These are phyloP conservation scores for Pyrenula massariospora DNA, from an alignment of 495 filamentous ascomycete genomes.

Conservation along the genomic window DNA sequence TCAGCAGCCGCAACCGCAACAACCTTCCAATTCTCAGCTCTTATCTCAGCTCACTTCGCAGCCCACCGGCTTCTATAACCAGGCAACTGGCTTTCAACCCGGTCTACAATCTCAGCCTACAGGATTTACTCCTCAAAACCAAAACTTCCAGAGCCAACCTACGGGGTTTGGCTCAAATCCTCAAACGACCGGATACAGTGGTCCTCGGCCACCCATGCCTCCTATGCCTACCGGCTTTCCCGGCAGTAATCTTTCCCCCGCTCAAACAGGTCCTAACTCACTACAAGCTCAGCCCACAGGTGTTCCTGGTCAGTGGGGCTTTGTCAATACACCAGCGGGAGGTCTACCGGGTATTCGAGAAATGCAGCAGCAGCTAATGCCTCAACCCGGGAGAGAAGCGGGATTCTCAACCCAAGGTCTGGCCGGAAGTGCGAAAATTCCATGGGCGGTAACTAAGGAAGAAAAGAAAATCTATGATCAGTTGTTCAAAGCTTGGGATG, in stretches of 20 bases:
- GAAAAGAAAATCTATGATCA: slow-evolving; percentile 97
- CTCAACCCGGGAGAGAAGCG: slow-evolving; percentile 84
- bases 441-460: slow-evolving; percentile 98
- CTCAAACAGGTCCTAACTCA: slow-evolving; percentile 46
- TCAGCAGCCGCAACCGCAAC: slow-evolving; percentile 78
- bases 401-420: slow-evolving; percentile 83
- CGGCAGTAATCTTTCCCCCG: slow-evolving; percentile 49
- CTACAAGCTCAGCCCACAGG: slow-evolving; percentile 93
- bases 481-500: slow-evolving; percentile 95
- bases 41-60: slow-evolving; percentile 63
- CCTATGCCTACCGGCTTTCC: slow-evolving; percentile 85
- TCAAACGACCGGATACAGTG: slow-evolving; percentile 53
- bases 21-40: slow-evolving; percentile 62
- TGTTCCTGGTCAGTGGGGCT: slow-evolving; percentile 90
- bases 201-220: slow-evolving; percentile 81
- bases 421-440: slow-evolving; percentile 86
- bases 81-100: slow-evolving; percentile 44
- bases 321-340: slow-evolving; percentile 85
- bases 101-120: slow-evolving; percentile 11
- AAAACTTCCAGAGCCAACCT: slow-evolving; percentile 28
- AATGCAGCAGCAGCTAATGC: slow-evolving; percentile 95
- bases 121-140: slow-evolving; percentile 9
- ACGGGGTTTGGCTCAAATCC: slow-evolving; percentile 40
- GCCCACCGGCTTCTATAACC: slow-evolving; percentile 50
- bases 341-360: slow-evolving; percentile 91